phyloP scores from a whole-genome alignment of 176 grass and related monocot genomes.

The Elaeis guineensis region DNA sequence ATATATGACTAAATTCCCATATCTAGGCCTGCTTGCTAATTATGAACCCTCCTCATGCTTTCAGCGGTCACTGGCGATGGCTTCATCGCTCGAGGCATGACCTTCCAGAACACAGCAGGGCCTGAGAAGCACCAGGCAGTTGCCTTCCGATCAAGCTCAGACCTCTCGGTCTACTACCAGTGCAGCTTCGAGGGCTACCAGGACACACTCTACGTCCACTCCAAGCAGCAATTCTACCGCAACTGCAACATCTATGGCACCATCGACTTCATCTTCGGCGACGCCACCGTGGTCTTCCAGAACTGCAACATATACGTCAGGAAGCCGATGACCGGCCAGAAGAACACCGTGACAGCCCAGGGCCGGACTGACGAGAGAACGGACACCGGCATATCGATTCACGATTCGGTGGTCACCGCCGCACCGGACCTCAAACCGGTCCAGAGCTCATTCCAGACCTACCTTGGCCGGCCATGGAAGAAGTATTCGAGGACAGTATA shows the following conservation, averaged over 20 bases:
- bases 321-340: conserved; percentile 29
- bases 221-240: conserved; percentile 45
- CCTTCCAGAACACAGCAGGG: conserved; percentile 49
- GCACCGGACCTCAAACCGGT: conserved; percentile 14
- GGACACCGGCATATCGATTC: conserved; percentile 53
- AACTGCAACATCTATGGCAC: conserved; percentile 56
- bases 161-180: conserved; percentile 45
- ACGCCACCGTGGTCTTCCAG: conserved; percentile 66
- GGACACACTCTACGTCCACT: conserved; percentile 48
- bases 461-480: conserved; percentile 56
- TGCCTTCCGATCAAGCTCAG: conserved; percentile 36
- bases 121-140: conserved; percentile 50
- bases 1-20: too few relatives aligned
- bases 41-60: too few relatives aligned
- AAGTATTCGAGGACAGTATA: conserved; percentile 43
- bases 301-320: conserved; percentile 41
- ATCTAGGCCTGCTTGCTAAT: too few relatives aligned
- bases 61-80: conserved; percentile 42
- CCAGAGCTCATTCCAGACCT: conserved; percentile 26
- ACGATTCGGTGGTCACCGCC: conserved; percentile 32
- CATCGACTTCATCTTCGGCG: conserved; percentile 59
- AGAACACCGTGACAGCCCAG: conserved; percentile 58
- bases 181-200: conserved; percentile 50
- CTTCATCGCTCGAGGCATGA: conserved; percentile 57
- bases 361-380: conserved; percentile 37